Conservation (phyloP, 768 basidiomycete genomes). For the Rhizopogon salebrosus region DNA sequence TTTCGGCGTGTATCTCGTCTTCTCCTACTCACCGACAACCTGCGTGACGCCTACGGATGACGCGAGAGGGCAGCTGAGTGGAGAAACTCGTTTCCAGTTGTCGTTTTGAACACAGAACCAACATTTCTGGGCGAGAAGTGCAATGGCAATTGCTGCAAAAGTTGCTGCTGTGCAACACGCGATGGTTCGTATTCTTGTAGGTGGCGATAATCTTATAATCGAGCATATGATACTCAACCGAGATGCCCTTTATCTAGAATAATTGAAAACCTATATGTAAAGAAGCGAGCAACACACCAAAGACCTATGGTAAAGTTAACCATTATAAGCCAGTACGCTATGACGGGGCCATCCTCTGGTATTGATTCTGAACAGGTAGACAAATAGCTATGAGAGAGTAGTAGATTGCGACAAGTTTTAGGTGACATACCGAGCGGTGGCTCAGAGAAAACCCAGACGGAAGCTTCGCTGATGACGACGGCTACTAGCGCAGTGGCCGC, state of each 20-base stretch:
- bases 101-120: constrained; percentile 4
- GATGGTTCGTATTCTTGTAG: constrained; percentile 2
- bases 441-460: constrained; percentile 3
- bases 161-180: not conserved
- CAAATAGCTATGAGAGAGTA: not conserved
- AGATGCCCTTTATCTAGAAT: not conserved
- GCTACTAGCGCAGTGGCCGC: constrained; percentile 3
- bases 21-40: constrained; percentile 2
- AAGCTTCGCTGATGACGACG: not conserved
- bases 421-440: not conserved
- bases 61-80: constrained; percentile 2
- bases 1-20: no score
- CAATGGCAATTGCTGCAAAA: constrained; percentile 2
- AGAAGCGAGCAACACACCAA: constrained; percentile 2
- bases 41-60: not conserved
- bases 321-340: constrained; percentile 5
- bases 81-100: not conserved
- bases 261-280: not conserved
- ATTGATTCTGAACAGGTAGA: not conserved
- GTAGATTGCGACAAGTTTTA: not conserved
- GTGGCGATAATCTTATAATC: constrained; percentile 3
- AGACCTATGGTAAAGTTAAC: constrained; percentile 3
- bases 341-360: constrained; percentile 1
- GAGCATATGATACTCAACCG: constrained; percentile 8
- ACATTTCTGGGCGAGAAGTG: constrained; percentile 3